These are phyloP conservation scores for Keithomyces neogunnii DNA, from an alignment of 2,329 filamentous ascomycete genomes.

Conservation along the genomic window DNA sequence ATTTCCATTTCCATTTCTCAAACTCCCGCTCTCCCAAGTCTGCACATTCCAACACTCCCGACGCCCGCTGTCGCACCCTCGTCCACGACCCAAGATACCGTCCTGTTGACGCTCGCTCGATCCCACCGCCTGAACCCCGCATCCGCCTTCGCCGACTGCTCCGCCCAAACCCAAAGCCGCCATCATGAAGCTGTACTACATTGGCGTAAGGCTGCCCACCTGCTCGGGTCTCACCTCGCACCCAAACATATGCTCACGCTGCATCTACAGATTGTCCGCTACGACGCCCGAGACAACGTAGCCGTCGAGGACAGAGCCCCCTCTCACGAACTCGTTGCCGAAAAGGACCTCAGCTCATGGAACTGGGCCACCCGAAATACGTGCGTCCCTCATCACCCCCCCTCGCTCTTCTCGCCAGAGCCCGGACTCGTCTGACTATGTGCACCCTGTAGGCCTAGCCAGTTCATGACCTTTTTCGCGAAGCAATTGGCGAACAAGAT, in stretches of 20 bases:
- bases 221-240: constrained; percentile 9
- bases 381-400: constrained; percentile 31
- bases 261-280: constrained; percentile 66
- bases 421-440: constrained; percentile 6
- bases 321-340: constrained; percentile 65
- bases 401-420: not conserved
- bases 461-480: constrained; percentile 76
- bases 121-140: no score
- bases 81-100: no score
- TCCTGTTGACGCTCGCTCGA: no score
- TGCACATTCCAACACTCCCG: no score
- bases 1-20: no score
- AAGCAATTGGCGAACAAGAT: constrained; percentile 85
- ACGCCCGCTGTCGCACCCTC: no score
- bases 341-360: constrained; percentile 70
- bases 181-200: constrained; percentile 75
- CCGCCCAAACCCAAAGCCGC: not conserved
- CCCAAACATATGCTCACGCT: constrained; percentile 2
- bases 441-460: constrained; percentile 32
- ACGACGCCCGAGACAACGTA: constrained; percentile 36
- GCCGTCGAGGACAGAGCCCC: constrained; percentile 43
- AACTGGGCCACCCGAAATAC: constrained; percentile 70
- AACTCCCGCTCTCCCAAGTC: no score
- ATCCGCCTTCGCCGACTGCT: not conserved
- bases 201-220: constrained; percentile 55